Evolutionary conservation across 352 stramenopile genomes (phyloP), one percentile per base, ranked within the genome.

Genomic region (Pythium phragmiticola): DNA sequence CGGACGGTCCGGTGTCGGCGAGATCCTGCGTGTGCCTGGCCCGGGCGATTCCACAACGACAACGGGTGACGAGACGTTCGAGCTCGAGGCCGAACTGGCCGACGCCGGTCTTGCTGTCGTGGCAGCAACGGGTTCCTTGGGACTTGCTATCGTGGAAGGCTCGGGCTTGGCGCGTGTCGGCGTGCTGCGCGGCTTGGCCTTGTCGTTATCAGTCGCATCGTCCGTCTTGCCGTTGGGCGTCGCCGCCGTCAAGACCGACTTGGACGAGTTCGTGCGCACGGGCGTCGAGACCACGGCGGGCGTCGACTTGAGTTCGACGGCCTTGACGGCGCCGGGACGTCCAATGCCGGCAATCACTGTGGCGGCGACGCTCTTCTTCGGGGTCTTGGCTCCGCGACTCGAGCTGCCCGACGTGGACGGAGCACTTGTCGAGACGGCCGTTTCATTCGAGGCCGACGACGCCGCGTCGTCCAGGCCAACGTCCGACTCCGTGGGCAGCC

Each of bases 271-370:
- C 23, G 34, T 64, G 21, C 67, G 67, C 21, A 74, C 67, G 16
- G 73, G 73, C 16, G 73, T 80, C 13, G 73, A 76, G 21, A 77
- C 51, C 4, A 82, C 73, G 11, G 34, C 34, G 9, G 76, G 76
- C 11, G 81, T 88, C n/a, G 75, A 79, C 78, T 94, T 94, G 36
- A 94, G 73, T 49, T 94, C 85, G 48, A 91, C 80, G 4, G 85
- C 77, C 63, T 94, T 94, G 7, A 91, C 81, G 3, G 78, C 78
- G 13, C 81, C 79, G 21, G 86, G 78, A 19, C 84, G 82, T 21
- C 86, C 82, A 59, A 92, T 94, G 57, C 82, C 82, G 52, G 81
- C 75, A 54, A 93, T 86, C 26, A 88, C 60, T 0, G 36, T 74
- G 2, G 79, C 59, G 19, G 77, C 77, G 7, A 76, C 72, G 49